These are phyloP conservation scores for Penicillium oxalicum DNA, from an alignment of 2,329 filamentous ascomycete genomes.

Conservation along the genomic window DNA sequence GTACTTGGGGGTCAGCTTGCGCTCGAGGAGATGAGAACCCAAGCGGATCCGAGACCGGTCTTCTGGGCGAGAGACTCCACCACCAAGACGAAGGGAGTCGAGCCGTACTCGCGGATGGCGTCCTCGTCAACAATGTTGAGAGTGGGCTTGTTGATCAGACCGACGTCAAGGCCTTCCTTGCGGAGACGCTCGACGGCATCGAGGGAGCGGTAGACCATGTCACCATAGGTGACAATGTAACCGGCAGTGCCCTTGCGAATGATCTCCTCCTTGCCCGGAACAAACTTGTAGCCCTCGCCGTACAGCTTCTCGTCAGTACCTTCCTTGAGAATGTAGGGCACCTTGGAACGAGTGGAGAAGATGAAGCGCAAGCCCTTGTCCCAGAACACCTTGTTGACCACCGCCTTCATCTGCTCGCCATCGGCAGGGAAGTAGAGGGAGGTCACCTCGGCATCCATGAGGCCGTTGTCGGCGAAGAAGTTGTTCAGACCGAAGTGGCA, in stretches of 20 bases:
- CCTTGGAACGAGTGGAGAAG: constrained; percentile 37
- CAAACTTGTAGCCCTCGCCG: constrained; percentile 33
- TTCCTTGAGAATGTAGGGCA: constrained; percentile 36
- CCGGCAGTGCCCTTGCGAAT: constrained; percentile 34
- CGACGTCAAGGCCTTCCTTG: constrained; percentile 32
- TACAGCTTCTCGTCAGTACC: constrained; percentile 31
- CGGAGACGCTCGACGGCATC: constrained; percentile 37
- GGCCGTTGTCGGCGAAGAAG: constrained; percentile 38
- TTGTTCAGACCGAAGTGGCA: constrained; percentile 40
- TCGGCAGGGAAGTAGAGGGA: constrained; percentile 38
- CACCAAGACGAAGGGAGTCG: constrained; percentile 33
- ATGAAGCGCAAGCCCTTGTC: constrained; percentile 34
- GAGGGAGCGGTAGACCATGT: constrained; percentile 38
- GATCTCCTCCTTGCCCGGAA: constrained; percentile 35
- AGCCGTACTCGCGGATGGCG: constrained; percentile 33
- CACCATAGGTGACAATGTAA: constrained; percentile 36
- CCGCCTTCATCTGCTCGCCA: constrained; percentile 37
- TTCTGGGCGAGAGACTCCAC: constrained; percentile 37
- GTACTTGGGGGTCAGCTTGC: constrained; percentile 34
- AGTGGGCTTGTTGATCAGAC: constrained; percentile 37
- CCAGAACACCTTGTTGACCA: constrained; percentile 35
- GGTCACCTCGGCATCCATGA: constrained; percentile 33
- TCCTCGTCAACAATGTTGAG: constrained; percentile 38
- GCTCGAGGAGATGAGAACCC: constrained; percentile 33
- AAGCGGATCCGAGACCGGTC: constrained; percentile 37